A percentile compares a stretch with the other conserved stretches of the same genome.
Evolutionary conservation across 345 rosid genomes (phyloP).

Genomic region (Pistacia integerrima): DNA sequence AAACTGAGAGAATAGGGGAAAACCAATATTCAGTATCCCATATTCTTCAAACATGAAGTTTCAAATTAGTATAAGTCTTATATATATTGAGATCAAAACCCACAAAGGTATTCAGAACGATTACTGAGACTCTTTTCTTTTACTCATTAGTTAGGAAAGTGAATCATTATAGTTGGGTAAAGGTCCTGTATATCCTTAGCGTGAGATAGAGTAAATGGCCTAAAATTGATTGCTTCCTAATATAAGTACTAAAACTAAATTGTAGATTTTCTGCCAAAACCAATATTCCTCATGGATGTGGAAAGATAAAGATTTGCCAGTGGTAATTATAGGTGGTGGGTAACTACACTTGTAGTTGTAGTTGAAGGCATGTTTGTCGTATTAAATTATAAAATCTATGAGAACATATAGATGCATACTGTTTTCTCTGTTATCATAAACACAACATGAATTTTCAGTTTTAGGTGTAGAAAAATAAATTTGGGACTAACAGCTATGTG

Average conservation of each 20-base stretch:
- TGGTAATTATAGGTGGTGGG: neutral
- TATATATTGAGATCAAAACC: no score
- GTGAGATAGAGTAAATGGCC: no score
- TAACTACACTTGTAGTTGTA: neutral
- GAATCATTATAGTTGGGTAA: no score
- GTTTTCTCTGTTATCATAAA: neutral
- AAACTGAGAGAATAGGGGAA: no score
- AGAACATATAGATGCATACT: neutral
- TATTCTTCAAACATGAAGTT: no score
- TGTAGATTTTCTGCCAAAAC: neutral
- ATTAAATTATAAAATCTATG: neutral
- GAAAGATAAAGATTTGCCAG: neutral
- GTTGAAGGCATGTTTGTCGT: neutral
- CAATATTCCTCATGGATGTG: neutral
- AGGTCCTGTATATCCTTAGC: no score
- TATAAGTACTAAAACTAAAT: no score
- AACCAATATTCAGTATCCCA: no score
- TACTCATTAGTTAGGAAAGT: no score
- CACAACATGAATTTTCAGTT: neutral
- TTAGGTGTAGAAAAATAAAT: neutral
- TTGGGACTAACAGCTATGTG: neutral
- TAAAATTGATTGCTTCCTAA: no score
- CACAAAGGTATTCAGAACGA: neutral
- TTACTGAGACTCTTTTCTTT: no score
- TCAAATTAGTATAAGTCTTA: no score